Conservation (phyloP, 495 filamentous ascomycete species). For the Penicillium malachiteum region DNA sequence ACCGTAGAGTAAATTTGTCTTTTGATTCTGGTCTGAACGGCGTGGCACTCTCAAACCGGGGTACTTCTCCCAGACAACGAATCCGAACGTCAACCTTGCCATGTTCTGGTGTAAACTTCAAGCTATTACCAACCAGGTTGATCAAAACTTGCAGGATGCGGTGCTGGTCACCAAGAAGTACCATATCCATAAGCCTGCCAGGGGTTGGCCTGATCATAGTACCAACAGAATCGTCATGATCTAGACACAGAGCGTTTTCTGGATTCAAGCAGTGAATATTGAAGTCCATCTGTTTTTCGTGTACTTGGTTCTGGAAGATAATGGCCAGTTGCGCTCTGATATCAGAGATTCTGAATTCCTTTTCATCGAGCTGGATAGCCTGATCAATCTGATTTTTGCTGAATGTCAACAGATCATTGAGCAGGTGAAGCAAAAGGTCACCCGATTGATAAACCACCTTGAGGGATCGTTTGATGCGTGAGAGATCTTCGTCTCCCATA, state of each 20-base stretch:
- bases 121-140: slow-evolving; percentile 87
- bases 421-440: slow-evolving; percentile 78
- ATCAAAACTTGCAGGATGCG: slow-evolving; percentile 86
- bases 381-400: slow-evolving; percentile 90
- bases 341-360: slow-evolving; percentile 78
- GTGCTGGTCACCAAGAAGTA: slow-evolving; percentile 88
- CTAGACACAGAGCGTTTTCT: background rate
- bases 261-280: slow-evolving; percentile 58
- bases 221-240: background rate
- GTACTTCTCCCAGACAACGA: slow-evolving; percentile 48
- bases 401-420: slow-evolving; percentile 91
- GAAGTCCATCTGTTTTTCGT: slow-evolving; percentile 72
- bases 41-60: background rate
- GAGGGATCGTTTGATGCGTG: slow-evolving; percentile 73
- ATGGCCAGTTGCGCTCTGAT: slow-evolving; percentile 74
- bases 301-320: slow-evolving; percentile 86
- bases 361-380: slow-evolving; percentile 76
- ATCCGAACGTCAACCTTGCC: slow-evolving; percentile 74
- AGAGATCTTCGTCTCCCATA: slow-evolving; percentile 81
- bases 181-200: slow-evolving; percentile 67
- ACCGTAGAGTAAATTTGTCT: background rate
- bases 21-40: slow-evolving; percentile 23
- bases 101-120: slow-evolving; percentile 85
- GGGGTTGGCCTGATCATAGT: slow-evolving; percentile 6
- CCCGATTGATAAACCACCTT: slow-evolving; percentile 88